Conservation (phyloP, 495 filamentous ascomycete species). For the Hypoxylon trugodes region DNA sequence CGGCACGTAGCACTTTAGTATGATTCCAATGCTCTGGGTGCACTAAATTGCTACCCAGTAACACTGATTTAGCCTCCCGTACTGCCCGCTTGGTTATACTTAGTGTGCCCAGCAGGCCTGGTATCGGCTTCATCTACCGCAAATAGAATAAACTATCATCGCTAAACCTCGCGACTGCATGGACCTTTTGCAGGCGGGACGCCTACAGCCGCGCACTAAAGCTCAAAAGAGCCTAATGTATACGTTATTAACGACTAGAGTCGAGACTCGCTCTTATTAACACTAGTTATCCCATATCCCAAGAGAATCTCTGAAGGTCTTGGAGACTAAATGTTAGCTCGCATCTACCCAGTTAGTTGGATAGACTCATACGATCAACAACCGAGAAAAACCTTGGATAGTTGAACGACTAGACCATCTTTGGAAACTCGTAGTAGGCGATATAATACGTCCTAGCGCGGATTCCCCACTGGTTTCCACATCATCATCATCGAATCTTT, state of each 20-base stretch:
- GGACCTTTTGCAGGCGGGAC: slow-evolving; percentile 40
- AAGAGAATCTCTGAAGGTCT: slow-evolving; percentile 12
- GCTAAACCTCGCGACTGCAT: slow-evolving; percentile 30
- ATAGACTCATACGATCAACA: slow-evolving; percentile 35
- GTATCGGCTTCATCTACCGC: slow-evolving; percentile 33
- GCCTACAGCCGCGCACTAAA: slow-evolving; percentile 34
- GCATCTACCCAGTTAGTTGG: slow-evolving; percentile 14
- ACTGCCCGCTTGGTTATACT: slow-evolving; percentile 14
- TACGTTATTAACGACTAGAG: slow-evolving; percentile 28
- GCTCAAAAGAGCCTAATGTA: slow-evolving; percentile 25
- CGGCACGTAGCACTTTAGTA: slow-evolving; percentile 38
- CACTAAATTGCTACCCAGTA: slow-evolving; percentile 21
- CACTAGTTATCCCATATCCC: slow-evolving; percentile 17
- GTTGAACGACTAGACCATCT: slow-evolving; percentile 25
- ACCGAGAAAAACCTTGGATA: slow-evolving; percentile 34
- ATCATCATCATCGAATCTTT: slow-evolving; percentile 27
- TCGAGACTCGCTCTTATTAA: slow-evolving; percentile 27
- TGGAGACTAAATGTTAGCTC: slow-evolving; percentile 24
- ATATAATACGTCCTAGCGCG: slow-evolving; percentile 14
- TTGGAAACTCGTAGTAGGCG: slow-evolving; percentile 33
- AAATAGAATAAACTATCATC: slow-evolving; percentile 22
- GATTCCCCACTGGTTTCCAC: slow-evolving; percentile 38
- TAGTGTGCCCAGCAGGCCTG: no score
- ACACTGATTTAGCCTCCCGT: slow-evolving; percentile 22
- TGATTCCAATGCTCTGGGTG: slow-evolving; percentile 38